Base-by-base conservation (phyloP, 176 grass and related monocot species). In the Eremochloa ophiuroides region DNA sequence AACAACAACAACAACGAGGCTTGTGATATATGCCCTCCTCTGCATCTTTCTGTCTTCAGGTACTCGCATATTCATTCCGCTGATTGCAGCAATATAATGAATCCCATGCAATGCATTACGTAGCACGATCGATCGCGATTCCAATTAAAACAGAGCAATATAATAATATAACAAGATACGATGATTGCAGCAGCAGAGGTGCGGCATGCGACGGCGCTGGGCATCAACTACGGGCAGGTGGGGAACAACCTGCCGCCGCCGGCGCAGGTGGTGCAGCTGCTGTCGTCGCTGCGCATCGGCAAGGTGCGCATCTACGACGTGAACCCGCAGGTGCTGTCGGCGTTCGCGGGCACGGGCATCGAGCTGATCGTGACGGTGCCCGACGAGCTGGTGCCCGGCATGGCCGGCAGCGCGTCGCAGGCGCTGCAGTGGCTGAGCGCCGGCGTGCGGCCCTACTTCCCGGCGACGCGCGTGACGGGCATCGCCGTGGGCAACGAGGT, bases 211-310 rank as follows among this genome's bases (percentile, higher is more conserved):
- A 28, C 76, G 14, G 74, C 92, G 18, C 66, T 99, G 50, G 97
- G 97, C 48, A 99, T 99, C 75, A 99, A 99, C 87, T 99, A 99
- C 76, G 97, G 97, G 39, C 97, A 99, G 86, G 91, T 99, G 7
- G 97, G 10, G 7, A 93, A 99, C 86, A 88, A 99, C 58, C 93
- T 99, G 7, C 97, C 97, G 14, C 2, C 76, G 18, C 91, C 97
- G 18, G 0, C 75, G 10, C 79, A 91, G 85, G 97, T 90, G 68
- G 88, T 88, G 23, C 34, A 71, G 53, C 85, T 99, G 41, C 79
- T 99, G 25, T 71, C 85, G 8, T 95, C 91, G 35, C 87, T 99
- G 7, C 83, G 79, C 2, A 76, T 96, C 42, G 85, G 87, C 68
- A 99, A 93, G 87, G 90, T 88, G 8, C 77, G 97, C 47, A 92